phyloP scores from a whole-genome alignment of 2,329 filamentous ascomycete species.

The Botrytis sinoallii region DNA sequence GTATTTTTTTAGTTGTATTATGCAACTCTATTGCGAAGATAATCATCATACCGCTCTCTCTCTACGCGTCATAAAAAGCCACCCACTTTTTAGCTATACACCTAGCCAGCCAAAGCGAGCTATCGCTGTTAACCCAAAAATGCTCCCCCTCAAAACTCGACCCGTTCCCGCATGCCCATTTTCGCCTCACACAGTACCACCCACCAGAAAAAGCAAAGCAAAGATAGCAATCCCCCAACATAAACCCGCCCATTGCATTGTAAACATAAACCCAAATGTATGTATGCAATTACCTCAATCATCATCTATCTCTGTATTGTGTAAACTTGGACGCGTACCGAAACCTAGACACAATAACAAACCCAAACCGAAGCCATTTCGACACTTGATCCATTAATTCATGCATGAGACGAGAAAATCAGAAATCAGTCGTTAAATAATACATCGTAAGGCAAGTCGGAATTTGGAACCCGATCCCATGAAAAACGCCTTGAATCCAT shows the following conservation, averaged over 20 bases:
- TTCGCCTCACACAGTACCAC: not conserved
- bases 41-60: not conserved
- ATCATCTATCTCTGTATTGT: not conserved
- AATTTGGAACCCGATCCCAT: not conserved
- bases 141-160: not conserved
- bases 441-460: not conserved
- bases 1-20: not conserved
- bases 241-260: not conserved
- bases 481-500: not conserved
- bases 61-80: not conserved
- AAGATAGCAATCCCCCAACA: not conserved
- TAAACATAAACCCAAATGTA: conserved; percentile 6
- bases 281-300: not conserved
- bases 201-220: not conserved
- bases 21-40: not conserved
- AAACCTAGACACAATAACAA: not conserved
- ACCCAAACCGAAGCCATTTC: not conserved
- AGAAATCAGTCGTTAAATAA: conserved; percentile 1
- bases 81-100: not conserved
- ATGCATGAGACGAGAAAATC: not conserved
- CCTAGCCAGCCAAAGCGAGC: not conserved
- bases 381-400: not conserved
- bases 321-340: not conserved
- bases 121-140: not conserved
- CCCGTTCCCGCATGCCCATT: not conserved